These are phyloP conservation scores for Backusella luteola DNA, from an alignment of 192 early-diverging fungal genomes.

Conservation along the genomic window DNA sequence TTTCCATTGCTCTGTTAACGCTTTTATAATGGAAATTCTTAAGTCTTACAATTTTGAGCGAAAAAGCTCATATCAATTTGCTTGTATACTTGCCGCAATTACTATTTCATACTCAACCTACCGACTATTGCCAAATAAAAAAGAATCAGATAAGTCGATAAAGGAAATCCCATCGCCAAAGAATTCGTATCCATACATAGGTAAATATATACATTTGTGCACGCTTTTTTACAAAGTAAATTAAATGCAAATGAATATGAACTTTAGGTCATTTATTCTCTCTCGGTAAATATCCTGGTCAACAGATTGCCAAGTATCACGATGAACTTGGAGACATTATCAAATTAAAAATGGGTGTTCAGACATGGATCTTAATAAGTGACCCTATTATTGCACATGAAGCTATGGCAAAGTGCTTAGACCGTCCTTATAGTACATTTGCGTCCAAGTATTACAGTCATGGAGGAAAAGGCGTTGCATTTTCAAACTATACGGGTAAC, in stretches of 20 bases:
- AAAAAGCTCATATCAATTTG: neutral
- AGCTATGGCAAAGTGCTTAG: neutral
- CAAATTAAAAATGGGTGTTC: neutral
- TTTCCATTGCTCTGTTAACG: neutral
- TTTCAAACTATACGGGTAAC: neutral
- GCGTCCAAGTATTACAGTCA: neutral
- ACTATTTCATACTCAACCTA: neutral
- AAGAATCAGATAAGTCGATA: neutral
- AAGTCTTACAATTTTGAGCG: neutral
- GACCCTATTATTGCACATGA: neutral
- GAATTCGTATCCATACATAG: neutral
- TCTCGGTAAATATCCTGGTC: neutral
- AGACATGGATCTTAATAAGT: neutral
- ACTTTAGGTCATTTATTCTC: neutral
- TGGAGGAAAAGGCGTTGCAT: neutral
- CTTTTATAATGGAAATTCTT: neutral
- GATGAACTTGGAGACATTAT: constrained; percentile 7
- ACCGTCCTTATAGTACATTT: neutral
- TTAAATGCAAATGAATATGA: neutral
- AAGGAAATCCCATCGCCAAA: neutral
- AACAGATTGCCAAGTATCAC: neutral
- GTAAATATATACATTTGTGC: neutral
- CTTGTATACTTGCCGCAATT: neutral
- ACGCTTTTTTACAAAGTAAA: neutral
- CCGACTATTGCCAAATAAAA: neutral